phyloP scores from a whole-genome alignment of 2,329 filamentous ascomycete genomes.

The Calonectria crousiana region DNA sequence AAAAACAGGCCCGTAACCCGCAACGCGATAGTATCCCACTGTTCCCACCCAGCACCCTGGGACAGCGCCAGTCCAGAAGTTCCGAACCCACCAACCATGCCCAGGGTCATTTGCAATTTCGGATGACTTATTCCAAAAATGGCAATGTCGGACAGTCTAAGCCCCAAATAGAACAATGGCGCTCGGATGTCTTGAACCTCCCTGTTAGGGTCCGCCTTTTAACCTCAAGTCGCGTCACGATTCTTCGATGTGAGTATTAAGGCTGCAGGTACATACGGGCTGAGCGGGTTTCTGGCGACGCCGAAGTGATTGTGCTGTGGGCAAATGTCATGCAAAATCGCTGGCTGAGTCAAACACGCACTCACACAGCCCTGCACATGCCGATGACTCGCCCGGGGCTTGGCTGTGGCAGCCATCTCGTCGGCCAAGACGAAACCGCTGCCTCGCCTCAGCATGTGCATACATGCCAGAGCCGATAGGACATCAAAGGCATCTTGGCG shows the following conservation, averaged over 20 bases:
- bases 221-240: constrained; percentile 9
- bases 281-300: background rate
- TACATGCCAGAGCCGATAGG: background rate
- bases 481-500: background rate
- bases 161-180: constrained; percentile 5
- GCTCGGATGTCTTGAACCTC: constrained; percentile 19
- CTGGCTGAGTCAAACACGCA: constrained; percentile 4
- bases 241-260: constrained; percentile 15
- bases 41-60: constrained; percentile 17
- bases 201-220: constrained; percentile 24
- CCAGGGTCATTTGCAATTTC: constrained; percentile 4
- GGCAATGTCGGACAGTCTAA: constrained; percentile 14
- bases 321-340: background rate
- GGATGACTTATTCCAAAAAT: constrained; percentile 14
- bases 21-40: background rate
- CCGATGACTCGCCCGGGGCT: constrained; percentile 15
- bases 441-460: background rate
- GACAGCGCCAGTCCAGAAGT: background rate
- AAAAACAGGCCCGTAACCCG: background rate
- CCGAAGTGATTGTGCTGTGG: background rate
- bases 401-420: background rate
- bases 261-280: constrained; percentile 20
- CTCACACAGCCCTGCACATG: background rate
- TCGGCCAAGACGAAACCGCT: background rate
- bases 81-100: constrained; percentile 13